Percentiles rank a stretch among this genome's conserved stretches.
Evolutionary conservation across 2,329 filamentous ascomycete genomes (phyloP).

Genomic region (Diaporthe longicolla): DNA sequence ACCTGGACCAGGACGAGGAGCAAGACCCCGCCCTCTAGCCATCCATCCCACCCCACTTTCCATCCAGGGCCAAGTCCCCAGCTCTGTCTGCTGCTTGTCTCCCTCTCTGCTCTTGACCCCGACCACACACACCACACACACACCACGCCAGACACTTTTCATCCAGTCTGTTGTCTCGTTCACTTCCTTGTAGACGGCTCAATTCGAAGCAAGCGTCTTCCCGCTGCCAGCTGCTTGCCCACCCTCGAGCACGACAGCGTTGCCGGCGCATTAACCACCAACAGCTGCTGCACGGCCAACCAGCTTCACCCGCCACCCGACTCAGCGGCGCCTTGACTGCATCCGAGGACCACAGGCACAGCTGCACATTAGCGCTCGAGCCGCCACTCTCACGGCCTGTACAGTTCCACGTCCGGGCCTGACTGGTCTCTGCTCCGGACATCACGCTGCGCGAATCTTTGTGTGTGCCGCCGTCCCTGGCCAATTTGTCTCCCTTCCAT

Average conservation of each 20-base stretch:
- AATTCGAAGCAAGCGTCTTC: conserved; percentile 28
- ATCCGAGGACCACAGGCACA: conserved; percentile 10
- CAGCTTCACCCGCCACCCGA: conserved; percentile 6
- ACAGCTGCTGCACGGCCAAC: conserved; percentile 1
- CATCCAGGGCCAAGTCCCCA: conserved; percentile 35
- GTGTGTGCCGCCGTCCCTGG: conserved; percentile 21
- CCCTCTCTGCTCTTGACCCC: conserved; percentile 27
- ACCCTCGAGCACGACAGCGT: neutral
- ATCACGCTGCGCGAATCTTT: neutral
- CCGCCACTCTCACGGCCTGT: conserved; percentile 16
- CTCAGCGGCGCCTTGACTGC: conserved; percentile 31
- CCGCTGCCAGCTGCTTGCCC: conserved; percentile 5
- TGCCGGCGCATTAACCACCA: conserved; percentile 1
- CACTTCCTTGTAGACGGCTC: conserved; percentile 9
- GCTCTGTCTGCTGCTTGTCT: conserved; percentile 13
- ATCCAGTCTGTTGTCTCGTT: conserved; percentile 28
- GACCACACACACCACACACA: conserved; percentile 5
- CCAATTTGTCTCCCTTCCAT: conserved; percentile 12
- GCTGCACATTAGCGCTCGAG: conserved; percentile 32
- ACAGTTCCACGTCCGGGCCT: conserved; percentile 30
- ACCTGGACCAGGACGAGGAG: conserved; percentile 17
- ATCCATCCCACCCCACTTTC: conserved; percentile 36
- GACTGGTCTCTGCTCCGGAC: conserved; percentile 33
- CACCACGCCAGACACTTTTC: conserved; percentile 10
- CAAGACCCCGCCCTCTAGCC: conserved; percentile 36